Conservation (phyloP, 2,329 filamentous ascomycete genomes). For the Lecanicillium sp. region DNA sequence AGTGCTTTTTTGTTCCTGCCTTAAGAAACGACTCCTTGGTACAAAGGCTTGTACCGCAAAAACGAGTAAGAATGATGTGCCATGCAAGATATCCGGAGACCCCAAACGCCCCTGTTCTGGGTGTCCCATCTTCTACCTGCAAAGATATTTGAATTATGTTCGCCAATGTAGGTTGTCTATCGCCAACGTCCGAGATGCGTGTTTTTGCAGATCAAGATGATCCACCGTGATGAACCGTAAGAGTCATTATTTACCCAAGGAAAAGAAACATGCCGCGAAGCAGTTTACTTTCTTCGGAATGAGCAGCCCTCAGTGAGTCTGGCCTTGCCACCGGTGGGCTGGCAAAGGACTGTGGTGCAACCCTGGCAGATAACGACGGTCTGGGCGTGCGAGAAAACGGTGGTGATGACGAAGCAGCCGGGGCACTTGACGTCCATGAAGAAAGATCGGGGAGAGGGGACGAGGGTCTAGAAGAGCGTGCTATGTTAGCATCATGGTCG, state of each 20-base stretch:
- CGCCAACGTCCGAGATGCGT: constrained; percentile 34
- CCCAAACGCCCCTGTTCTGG: constrained; percentile 62
- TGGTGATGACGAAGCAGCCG: constrained; percentile 99
- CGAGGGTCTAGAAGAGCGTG: constrained; percentile 59
- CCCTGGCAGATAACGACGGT: constrained; percentile 99
- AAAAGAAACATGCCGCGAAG: constrained; percentile 36
- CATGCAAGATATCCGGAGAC: constrained; percentile 77
- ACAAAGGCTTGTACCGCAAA: constrained; percentile 36
- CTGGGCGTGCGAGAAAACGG: constrained; percentile 99
- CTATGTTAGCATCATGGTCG: constrained; percentile 13
- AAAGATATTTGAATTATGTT: constrained; percentile 37
- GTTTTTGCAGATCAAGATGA: constrained; percentile 53
- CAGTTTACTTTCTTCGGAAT: constrained; percentile 98
- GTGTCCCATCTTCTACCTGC: constrained; percentile 67
- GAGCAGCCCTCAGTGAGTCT: constrained; percentile 99
- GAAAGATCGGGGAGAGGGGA: constrained; percentile 95
- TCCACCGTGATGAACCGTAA: constrained; percentile 40
- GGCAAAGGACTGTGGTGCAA: constrained; percentile 99
- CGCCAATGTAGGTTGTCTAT: constrained; percentile 38
- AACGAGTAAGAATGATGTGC: constrained; percentile 40
- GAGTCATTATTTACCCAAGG: constrained; percentile 39
- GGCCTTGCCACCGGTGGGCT: constrained; percentile 98
- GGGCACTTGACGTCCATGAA: constrained; percentile 99
- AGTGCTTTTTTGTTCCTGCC: constrained; percentile 35
- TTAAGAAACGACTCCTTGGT: constrained; percentile 35